phyloP scores from a whole-genome alignment of 2,329 filamentous ascomycete genomes.

The Penicillium brevicompactum region DNA sequence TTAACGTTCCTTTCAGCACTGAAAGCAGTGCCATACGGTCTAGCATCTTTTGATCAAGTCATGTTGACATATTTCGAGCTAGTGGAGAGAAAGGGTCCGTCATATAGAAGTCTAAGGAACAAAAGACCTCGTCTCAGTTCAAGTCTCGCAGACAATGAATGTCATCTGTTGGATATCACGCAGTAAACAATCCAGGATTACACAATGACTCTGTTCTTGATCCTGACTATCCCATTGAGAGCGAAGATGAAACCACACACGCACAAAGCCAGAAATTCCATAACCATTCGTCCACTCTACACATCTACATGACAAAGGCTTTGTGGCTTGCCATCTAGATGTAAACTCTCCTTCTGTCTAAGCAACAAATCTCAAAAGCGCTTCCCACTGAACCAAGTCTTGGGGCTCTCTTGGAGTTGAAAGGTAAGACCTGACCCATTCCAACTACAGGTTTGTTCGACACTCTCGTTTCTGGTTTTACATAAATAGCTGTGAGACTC shows the following conservation, averaged over 20 bases:
- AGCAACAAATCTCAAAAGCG: neutral
- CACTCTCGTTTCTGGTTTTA: neutral
- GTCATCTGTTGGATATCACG: neutral
- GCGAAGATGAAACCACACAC: neutral
- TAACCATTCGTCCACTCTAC: neutral
- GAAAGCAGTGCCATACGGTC: neutral
- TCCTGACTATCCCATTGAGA: neutral
- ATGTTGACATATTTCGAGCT: neutral
- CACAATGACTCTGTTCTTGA: constrained; percentile 7
- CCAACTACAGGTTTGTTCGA: neutral
- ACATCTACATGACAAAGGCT: constrained; percentile 1
- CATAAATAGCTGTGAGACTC: constrained; percentile 3
- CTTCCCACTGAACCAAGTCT: neutral
- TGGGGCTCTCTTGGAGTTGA: neutral
- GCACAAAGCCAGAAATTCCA: neutral
- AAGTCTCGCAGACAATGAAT: neutral
- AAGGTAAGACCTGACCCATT: neutral
- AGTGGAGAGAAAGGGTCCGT: neutral
- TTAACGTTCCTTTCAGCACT: neutral
- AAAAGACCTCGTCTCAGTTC: neutral
- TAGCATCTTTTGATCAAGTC: neutral
- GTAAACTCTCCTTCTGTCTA: neutral
- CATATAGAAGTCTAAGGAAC: neutral
- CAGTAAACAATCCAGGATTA: neutral
- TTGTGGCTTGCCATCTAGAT: neutral